Evolutionary conservation across 805 yeast genomes (phyloP).

Genomic region (Jamesozyma piceae): DNA sequence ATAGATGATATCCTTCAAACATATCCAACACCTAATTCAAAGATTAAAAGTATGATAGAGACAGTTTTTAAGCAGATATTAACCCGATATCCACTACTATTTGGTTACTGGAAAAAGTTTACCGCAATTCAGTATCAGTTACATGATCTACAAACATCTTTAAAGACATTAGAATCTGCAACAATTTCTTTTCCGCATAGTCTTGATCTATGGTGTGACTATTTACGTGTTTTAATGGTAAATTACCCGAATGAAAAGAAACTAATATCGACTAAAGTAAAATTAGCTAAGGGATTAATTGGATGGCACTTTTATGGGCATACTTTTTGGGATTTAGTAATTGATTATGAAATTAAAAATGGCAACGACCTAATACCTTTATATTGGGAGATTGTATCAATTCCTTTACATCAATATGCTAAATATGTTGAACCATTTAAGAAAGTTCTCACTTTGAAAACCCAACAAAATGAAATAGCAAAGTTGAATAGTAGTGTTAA

Average conservation of each 20-base stretch:
- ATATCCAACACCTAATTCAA: constrained; percentile 28
- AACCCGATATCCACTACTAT: constrained; percentile 46
- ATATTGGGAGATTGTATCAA: constrained; percentile 37
- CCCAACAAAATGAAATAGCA: constrained; percentile 2
- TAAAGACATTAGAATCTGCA: constrained; percentile 36
- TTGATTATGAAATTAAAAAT: constrained; percentile 48
- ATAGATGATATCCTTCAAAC: constrained; percentile 29
- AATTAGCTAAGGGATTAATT: constrained; percentile 39
- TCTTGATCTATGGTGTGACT: constrained; percentile 62
- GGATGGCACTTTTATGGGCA: constrained; percentile 75
- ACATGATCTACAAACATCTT: constrained; percentile 44
- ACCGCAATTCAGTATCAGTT: constrained; percentile 47
- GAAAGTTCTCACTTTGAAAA: constrained; percentile 21
- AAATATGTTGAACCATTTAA: constrained; percentile 50
- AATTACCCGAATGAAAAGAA: constrained; percentile 30
- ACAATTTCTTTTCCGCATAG: constrained; percentile 47
- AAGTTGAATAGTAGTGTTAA: constrained; percentile 38
- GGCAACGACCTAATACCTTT: constrained; percentile 33
- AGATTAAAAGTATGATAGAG: constrained; percentile 25
- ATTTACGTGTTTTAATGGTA: constrained; percentile 43
- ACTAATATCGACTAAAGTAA: constrained; percentile 36
- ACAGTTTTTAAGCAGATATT: constrained; percentile 37
- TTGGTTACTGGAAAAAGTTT: constrained; percentile 57
- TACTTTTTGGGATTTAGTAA: constrained; percentile 69
- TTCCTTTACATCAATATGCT: constrained; percentile 84